phyloP scores from a whole-genome alignment of 441 rosid genomes.

The Croton setiger region DNA sequence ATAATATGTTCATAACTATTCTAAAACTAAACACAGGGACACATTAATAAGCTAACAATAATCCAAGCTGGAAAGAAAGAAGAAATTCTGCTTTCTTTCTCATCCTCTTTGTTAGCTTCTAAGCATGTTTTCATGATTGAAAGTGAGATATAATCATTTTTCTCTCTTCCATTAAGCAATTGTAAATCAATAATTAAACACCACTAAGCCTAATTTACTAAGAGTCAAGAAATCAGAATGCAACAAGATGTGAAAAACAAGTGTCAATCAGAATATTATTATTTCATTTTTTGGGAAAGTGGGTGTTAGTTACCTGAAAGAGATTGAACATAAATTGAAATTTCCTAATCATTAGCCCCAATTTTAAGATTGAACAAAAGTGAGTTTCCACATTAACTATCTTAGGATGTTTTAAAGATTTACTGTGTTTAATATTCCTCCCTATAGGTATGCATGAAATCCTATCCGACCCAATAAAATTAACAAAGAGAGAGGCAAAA shows the following conservation, averaged over 20 bases:
- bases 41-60: conserved; percentile 28
- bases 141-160: conserved; percentile 30
- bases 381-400: not conserved
- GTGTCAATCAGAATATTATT: conserved; percentile 9
- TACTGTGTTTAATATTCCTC: too few species aligned
- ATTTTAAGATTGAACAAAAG: not conserved
- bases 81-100: not conserved
- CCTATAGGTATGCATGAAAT: too few species aligned
- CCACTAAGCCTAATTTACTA: not conserved
- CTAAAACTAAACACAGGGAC: conserved; percentile 16
- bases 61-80: conserved; percentile 24
- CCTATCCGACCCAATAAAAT: too few species aligned
- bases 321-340: not conserved
- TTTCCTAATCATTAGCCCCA: not conserved
- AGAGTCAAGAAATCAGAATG: conserved; percentile 5
- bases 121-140: conserved; percentile 73
- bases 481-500: too few species aligned
- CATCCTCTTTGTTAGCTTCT: conserved; percentile 52
- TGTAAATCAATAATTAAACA: not conserved
- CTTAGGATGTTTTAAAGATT: not conserved
- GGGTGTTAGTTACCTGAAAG: conserved; percentile 21
- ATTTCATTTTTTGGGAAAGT: conserved; percentile 13
- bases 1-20: conserved; percentile 1
- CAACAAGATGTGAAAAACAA: conserved; percentile 16
- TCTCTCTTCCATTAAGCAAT: conserved; percentile 23